Evolutionary conservation across 1,284 basidiomycete species (phyloP).

Genomic region (Ganoderma sinense): DNA sequence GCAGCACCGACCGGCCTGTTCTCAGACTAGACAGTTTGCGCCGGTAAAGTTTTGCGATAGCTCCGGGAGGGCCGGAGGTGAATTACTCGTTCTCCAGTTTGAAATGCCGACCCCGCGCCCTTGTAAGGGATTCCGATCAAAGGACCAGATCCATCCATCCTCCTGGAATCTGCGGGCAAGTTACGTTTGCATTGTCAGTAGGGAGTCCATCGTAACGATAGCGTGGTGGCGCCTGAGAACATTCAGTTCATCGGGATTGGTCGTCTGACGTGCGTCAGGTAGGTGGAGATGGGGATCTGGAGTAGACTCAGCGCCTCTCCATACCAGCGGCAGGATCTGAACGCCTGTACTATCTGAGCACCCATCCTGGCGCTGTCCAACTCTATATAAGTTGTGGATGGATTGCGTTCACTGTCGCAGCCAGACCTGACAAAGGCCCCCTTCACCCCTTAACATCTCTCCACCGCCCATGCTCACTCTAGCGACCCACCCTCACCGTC

Average conservation of each 20-base stretch:
- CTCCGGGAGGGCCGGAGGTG: constrained; percentile 26
- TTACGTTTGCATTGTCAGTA: constrained; percentile 17
- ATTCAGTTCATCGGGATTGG: constrained; percentile 12
- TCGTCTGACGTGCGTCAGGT: constrained; percentile 7
- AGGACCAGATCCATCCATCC: constrained; percentile 2
- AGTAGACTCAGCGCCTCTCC: constrained; percentile 13
- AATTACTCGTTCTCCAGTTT: neutral
- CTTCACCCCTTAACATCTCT: neutral
- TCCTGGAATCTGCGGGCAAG: neutral
- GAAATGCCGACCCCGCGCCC: constrained; percentile 6
- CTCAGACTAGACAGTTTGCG: neutral
- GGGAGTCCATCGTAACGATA: constrained; percentile 11
- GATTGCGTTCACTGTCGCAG: neutral
- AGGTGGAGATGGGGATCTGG: constrained; percentile 14
- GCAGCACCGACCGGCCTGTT: constrained; percentile 2
- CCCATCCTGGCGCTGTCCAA: constrained; percentile 17
- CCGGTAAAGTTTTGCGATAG: constrained; percentile 19
- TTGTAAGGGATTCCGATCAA: constrained; percentile 19
- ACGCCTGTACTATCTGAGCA: constrained; percentile 16
- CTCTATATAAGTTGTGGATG: constrained; percentile 19
- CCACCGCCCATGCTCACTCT: neutral
- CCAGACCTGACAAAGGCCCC: constrained; percentile 4
- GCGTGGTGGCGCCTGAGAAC: constrained; percentile 14
- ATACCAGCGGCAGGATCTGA: constrained; percentile 9
- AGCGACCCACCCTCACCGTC: neutral